These are phyloP conservation scores for Protea cynaroides DNA, from an alignment of 164 flowering plant genomes.

Conservation along the genomic window DNA sequence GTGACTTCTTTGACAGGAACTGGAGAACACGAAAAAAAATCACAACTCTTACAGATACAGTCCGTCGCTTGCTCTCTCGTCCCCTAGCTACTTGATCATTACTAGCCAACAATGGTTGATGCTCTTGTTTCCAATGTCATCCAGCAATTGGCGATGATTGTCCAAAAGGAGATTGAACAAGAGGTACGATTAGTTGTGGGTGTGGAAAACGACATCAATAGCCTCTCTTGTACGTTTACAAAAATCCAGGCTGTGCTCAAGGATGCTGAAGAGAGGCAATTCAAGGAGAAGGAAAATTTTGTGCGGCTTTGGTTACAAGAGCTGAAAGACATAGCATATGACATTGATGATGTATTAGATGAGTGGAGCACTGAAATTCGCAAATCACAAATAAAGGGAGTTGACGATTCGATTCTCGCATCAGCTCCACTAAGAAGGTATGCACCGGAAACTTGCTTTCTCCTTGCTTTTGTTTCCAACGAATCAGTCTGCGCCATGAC, in stretches of 20 bases:
- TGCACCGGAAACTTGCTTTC: neutral
- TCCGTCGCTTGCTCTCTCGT: no score
- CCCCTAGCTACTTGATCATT: no score
- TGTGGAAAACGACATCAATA: conserved; percentile 8
- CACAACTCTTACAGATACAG: no score
- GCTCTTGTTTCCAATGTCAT: neutral
- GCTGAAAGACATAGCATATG: conserved; percentile 9
- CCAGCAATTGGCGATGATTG: neutral
- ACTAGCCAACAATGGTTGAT: no score
- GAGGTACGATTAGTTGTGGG: conserved; percentile 10
- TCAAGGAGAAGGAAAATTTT: conserved; percentile 9
- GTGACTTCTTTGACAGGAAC: no score
- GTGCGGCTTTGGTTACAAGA: conserved; percentile 19
- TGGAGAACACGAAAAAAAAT: no score
- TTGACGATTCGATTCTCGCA: neutral
- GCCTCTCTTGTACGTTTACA: conserved; percentile 7
- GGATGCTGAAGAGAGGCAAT: conserved; percentile 26
- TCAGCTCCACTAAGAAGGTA: conserved; percentile 1
- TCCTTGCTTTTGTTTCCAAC: conserved; percentile 10
- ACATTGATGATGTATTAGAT: conserved; percentile 15
- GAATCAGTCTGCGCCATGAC: neutral
- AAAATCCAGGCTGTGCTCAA: conserved; percentile 16
- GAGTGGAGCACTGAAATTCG: conserved; percentile 8
- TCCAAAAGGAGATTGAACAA: neutral
- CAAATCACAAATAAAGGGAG: neutral